These are phyloP conservation scores for Pachyrhizus erosus DNA, from an alignment of 306 rosid genomes.

Conservation along the genomic window DNA sequence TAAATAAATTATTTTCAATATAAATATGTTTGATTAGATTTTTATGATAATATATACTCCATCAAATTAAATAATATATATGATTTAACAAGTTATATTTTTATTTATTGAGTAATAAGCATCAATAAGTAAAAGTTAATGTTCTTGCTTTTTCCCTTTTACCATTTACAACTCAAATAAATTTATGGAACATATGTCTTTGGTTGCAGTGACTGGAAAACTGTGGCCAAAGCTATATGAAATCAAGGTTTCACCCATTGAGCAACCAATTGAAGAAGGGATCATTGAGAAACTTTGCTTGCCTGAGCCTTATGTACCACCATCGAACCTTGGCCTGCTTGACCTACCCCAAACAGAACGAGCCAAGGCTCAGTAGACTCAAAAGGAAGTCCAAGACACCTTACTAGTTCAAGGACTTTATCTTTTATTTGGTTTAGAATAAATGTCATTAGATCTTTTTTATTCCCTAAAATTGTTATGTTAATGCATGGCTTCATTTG, in stretches of 20 bases:
- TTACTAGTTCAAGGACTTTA: not conserved
- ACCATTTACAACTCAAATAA: not conserved
- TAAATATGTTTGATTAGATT: not conserved
- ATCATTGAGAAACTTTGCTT: conserved; percentile 65
- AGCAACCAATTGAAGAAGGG: conserved; percentile 46
- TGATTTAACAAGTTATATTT: not conserved
- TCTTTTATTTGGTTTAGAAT: not conserved
- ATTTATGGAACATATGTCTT: conserved; percentile 15
- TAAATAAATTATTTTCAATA: not conserved
- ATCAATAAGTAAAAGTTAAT: not conserved
- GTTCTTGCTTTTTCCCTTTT: not conserved
- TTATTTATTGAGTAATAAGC: not conserved
- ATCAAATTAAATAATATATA: not conserved
- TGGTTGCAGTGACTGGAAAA: conserved; percentile 87
- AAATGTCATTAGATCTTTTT: not conserved
- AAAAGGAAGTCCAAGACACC: not conserved
- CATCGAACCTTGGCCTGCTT: no score
- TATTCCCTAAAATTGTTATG: not conserved
- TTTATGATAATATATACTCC: no score
- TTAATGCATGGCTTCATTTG: no score
- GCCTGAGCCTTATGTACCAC: conserved; percentile 8
- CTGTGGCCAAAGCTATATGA: conserved; percentile 89
- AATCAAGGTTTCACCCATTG: conserved; percentile 59
- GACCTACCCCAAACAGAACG: not conserved
- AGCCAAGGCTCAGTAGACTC: not conserved